Base-by-base conservation (phyloP, 2,329 filamentous ascomycete species). In the Neonectria faginata region DNA sequence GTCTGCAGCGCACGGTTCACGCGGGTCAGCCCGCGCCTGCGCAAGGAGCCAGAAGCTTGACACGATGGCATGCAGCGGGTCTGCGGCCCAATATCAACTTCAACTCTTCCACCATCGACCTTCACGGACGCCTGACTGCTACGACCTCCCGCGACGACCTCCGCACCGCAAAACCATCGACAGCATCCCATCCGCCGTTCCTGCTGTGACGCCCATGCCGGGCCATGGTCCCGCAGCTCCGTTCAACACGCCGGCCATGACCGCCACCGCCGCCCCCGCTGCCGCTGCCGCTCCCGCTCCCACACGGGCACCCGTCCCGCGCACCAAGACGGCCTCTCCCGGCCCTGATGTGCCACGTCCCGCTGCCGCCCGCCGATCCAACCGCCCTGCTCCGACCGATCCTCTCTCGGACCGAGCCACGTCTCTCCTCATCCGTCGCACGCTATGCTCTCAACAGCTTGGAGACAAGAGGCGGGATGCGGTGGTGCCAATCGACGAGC, bases 361-460 rank as follows among this genome's bases (percentile, higher is more conserved):
- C 72, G 63, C 71, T 72, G 60, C 67, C 65, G 64, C 65, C 57
- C 77, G 81, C 62, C 75, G 75, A 41, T 52, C 76, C 29, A 69
- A 78, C 33, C 80, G 79, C 60, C 71, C 78, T 55, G 62, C 72
- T 8, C 69, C 79, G 29, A 67, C 78, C 61, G 87, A 87, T 78
- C 84, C 86, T 55, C 84, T 90, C 66, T 92, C 91, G 41, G 92
- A 97, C 76, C 91, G 89, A 75, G 90, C 92, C n/a, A 97, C 94
- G 0, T 81, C 89, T 27, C 86, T 90, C 66, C 87, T 97, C 69
- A 92, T 97, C 79, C 92, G 94, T 65, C 91, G 93, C 54, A 90
- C 91, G 41, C 88, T 98, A 52, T 97, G 93, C 78, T 87, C 91
- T n/a, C 90, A 93, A 71, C 85, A 90, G 60, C 82, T 85, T 51